Evolutionary conservation across 345 rosid genomes (phyloP), one percentile per base, ranked within the genome.

Genomic region (Salix caprea): DNA sequence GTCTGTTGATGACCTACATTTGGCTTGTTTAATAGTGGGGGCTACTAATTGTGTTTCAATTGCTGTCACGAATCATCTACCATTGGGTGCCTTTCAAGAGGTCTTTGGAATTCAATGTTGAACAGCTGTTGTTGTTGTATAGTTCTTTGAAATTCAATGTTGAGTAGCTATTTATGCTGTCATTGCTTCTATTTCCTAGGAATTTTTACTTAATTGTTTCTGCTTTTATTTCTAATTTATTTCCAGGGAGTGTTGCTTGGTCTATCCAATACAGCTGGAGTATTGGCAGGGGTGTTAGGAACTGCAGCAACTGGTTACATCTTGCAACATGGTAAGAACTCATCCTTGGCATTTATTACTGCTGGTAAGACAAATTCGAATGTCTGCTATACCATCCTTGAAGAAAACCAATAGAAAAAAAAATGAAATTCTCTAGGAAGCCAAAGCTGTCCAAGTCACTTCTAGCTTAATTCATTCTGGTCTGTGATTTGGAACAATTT

Each of bases 231-330:
- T 77, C 69, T 24, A 18, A 16, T 65, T 14, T 50, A 39, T 70
- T 69, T 28, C 62, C 84, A 93, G 99, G 99, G 99, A 52, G 94
- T 95, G 75, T 76, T 93, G 84, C 96, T 93, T 68, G 99, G 97
- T 74, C 78, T 95, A 77, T 93, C 99, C 67, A 95, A 95, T 72
- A 93, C 96, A 3, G 97, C 99, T 58, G 99, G 97, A 69, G 99
- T 92, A 36, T 83, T 95, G 71, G 99, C 97, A 1, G 99, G 99
- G 75, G 97, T 91, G 19, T 87, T 92, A 82, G 99, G 99, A 70
- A 94, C 99, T 18, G 97, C 99, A 21, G 91, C 93, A 10, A 95
- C 99, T 8, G 97, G 99, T 81, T 91, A 90, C 85, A 91, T 95
- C 81, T 73, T 95, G 74, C 99, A 95, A 81, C 96, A 93, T 56